phyloP scores from a whole-genome alignment of 75 land plant species.

The Cryptomeria japonica region DNA sequence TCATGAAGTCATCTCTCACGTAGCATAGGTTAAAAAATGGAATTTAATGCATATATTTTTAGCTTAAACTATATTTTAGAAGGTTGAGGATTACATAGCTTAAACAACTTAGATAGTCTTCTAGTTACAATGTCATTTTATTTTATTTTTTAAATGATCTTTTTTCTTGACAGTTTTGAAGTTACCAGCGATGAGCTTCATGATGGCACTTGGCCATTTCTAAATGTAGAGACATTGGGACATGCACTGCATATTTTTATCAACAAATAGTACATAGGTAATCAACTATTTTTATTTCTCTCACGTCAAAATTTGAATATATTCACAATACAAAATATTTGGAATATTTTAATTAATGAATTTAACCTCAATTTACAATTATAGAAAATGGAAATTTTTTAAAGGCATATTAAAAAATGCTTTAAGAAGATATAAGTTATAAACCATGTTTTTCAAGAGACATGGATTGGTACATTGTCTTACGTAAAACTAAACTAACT shows the following conservation, averaged over 20 bases:
- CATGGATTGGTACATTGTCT: too few relatives aligned
- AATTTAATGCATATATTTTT: too few relatives aligned
- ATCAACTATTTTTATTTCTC: neutral
- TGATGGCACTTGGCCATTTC: neutral
- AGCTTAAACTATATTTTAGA: too few relatives aligned
- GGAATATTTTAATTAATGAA: neutral
- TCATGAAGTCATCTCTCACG: too few relatives aligned
- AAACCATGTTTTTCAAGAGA: too few relatives aligned
- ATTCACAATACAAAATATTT: neutral
- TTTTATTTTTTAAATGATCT: neutral
- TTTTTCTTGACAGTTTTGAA: neutral
- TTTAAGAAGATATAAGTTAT: too few relatives aligned
- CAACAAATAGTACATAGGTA: constrained; percentile 51
- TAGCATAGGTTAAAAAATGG: too few relatives aligned
- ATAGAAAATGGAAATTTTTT: too few relatives aligned
- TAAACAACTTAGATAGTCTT: neutral
- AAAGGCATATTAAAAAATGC: too few relatives aligned
- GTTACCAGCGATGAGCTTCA: neutral
- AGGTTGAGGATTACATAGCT: neutral
- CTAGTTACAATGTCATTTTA: neutral
- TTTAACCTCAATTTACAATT: neutral
- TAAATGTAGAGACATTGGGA: constrained; percentile 31
- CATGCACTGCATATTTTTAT: constrained; percentile 60
- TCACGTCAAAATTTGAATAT: too few relatives aligned
- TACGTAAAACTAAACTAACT: too few relatives aligned